A percentile compares a stretch with the other conserved stretches of the same genome.
phyloP scores from a whole-genome alignment of 495 filamentous ascomycete species.

The Aspergillus nidulans region DNA sequence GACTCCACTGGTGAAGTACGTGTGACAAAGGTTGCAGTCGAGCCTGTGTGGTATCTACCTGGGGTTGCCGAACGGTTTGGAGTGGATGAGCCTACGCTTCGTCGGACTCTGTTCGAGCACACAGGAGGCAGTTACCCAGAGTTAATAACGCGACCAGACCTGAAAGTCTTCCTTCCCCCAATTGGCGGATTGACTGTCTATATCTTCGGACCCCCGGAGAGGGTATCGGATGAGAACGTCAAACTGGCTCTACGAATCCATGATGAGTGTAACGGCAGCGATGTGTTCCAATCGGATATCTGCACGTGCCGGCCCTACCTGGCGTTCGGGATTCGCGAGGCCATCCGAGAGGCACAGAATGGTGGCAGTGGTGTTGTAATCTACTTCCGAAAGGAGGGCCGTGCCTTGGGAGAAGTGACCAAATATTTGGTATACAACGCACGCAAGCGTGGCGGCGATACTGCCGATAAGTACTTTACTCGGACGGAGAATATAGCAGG shows the following conservation, averaged over 20 bases:
- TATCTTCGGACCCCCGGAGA: slow-evolving; percentile 91
- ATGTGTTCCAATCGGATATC: slow-evolving; percentile 98
- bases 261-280: slow-evolving; percentile 96
- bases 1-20: slow-evolving; percentile 79
- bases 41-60: slow-evolving; percentile 94
- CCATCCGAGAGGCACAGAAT: slow-evolving; percentile 91
- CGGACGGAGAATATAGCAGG: slow-evolving; percentile 96
- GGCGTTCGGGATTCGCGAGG: slow-evolving; percentile 94
- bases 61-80: slow-evolving; percentile 94
- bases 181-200: slow-evolving; percentile 97
- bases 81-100: slow-evolving; percentile 84
- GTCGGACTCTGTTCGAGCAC: slow-evolving; percentile 87
- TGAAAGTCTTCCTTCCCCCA: slow-evolving; percentile 93
- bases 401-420: slow-evolving; percentile 94
- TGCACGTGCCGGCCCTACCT: slow-evolving; percentile 97
- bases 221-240: slow-evolving; percentile 83
- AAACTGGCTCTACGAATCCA: slow-evolving; percentile 86
- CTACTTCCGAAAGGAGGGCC: slow-evolving; percentile 97
- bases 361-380: slow-evolving; percentile 95
- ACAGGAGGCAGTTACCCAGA: slow-evolving; percentile 91
- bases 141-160: slow-evolving; percentile 85
- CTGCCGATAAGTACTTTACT: slow-evolving; percentile 95
- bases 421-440: slow-evolving; percentile 98
- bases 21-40: slow-evolving; percentile 95
- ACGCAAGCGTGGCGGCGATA: slow-evolving; percentile 71